Percentiles rank a stretch among this genome's conserved stretches.
Conservation (phyloP, 1,284 basidiomycete species). For the Ceratobasidium theobromae region DNA sequence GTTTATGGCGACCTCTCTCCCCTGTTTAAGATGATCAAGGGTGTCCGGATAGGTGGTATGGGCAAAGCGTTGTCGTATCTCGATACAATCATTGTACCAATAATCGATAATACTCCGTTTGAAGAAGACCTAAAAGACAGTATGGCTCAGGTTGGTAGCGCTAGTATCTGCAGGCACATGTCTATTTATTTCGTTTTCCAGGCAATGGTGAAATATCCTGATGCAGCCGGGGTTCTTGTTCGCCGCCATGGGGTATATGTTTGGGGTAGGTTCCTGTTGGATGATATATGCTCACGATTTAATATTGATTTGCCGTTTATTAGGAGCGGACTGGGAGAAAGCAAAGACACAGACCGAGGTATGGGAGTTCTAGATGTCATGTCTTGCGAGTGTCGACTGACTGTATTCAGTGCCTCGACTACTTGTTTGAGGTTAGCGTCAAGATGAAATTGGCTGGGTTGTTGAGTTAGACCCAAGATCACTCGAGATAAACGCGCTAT, state of each 20-base stretch:
- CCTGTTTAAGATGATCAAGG: slow-evolving; percentile 96
- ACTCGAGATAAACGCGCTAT: no score
- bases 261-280: slow-evolving; percentile 59
- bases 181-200: slow-evolving; percentile 34
- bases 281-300: not conserved
- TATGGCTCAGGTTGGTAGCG: slow-evolving; percentile 60
- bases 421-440: slow-evolving; percentile 81
- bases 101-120: slow-evolving; percentile 85
- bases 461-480: no score
- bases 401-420: slow-evolving; percentile 69
- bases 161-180: not conserved
- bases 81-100: slow-evolving; percentile 81
- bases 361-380: not conserved
- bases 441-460: slow-evolving; percentile 70
- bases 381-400: not conserved
- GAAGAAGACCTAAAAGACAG: slow-evolving; percentile 84
- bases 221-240: slow-evolving; percentile 77
- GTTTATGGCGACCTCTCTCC: no score
- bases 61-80: slow-evolving; percentile 73
- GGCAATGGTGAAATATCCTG: slow-evolving; percentile 76
- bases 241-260: slow-evolving; percentile 81
- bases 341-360: slow-evolving; percentile 87
- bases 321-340: slow-evolving; percentile 77
- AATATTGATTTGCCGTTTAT: not conserved
- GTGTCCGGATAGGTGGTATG: slow-evolving; percentile 72